phyloP scores from a whole-genome alignment of 371 early-diverging fungal species.

The Batrachochytrium dendrobatidis region DNA sequence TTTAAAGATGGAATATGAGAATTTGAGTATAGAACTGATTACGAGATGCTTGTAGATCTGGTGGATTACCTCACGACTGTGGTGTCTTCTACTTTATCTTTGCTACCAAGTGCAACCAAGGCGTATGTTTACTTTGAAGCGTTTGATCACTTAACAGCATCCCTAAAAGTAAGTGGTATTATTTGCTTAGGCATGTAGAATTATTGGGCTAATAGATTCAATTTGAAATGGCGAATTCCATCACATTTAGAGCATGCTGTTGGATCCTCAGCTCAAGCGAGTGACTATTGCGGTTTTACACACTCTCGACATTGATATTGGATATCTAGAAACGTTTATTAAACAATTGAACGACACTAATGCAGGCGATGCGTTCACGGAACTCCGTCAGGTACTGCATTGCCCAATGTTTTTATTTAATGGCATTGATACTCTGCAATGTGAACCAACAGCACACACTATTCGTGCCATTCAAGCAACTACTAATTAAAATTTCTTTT shows the following conservation, averaged over 20 bases:
- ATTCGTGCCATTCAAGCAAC: neutral
- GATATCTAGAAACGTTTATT: conserved; percentile 67
- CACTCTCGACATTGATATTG: conserved; percentile 63
- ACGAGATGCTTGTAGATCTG: conserved; percentile 60
- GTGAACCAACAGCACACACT: neutral
- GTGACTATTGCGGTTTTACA: conserved; percentile 58
- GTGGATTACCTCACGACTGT: conserved; percentile 62
- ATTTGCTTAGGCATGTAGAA: neutral
- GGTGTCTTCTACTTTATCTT: conserved; percentile 60
- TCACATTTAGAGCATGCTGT: conserved; percentile 56
- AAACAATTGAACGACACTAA: conserved; percentile 56
- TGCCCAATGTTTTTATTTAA: too few relatives aligned
- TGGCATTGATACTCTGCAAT: neutral
- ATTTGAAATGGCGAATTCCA: neutral
- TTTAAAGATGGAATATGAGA: conserved; percentile 23
- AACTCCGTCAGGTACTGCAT: conserved; percentile 60
- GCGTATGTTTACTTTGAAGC: conserved; percentile 68
- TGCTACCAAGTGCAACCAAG: conserved; percentile 61
- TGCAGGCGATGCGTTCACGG: conserved; percentile 60
- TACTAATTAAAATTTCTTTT: neutral
- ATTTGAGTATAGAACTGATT: neutral
- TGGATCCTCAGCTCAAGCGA: conserved; percentile 55
- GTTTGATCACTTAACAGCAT: conserved; percentile 60
- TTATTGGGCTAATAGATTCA: neutral
- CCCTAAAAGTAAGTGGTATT: conserved; percentile 47